Base-by-base conservation (phyloP, 2,329 filamentous ascomycete species). In the Diaporthe ampelina region DNA sequence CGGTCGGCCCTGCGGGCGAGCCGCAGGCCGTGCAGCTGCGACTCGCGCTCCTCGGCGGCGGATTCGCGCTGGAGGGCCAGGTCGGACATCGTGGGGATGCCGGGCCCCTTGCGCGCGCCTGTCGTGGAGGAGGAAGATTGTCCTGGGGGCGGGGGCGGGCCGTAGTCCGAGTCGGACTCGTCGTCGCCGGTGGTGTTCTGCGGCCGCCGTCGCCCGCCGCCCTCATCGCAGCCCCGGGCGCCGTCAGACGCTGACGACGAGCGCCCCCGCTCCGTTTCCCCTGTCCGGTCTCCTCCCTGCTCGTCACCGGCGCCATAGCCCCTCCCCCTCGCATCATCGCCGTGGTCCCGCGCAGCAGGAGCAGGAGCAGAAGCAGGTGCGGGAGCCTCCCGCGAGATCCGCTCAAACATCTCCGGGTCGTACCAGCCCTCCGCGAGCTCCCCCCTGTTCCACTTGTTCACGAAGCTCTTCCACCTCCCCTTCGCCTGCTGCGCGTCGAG, bases 391-490 rank as follows among this genome's bases (percentile, higher is more conserved):
- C 73, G 75, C 1, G 77, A 69, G 10, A 77, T 74, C 4, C 78
- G 75, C 68, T 78, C 71, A 76, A 94, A 91, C 77, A 91, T 94
- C 74, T 89, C 89, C 10, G 95, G 94, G 80, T 97, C 94, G 83
- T 98, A 99, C 96, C 96, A 99, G 61, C 94, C 94, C 82, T 96
- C 93, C 6, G 94, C 93, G 76, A 98, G 87, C 84, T 96, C 94
- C 80, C 92, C 93, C 79, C 91, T 90, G 85, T 99, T 99, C 96
- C 97, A 99, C 87, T 95, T 96, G 5, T 90, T 88, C 17, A 96
- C 82, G 79, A 98, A 99, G 81, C 95, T 96, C 88, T 98, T 98
- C 95, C 96, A 99, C 72, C 96, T 87, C 1, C 95, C 95, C 77
- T 89, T 93, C 0, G 92, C 84, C 81, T 98, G 95, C n/a, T 90